phyloP scores from a whole-genome alignment of 1,284 basidiomycete genomes.

The Leccinum colubrinum region DNA sequence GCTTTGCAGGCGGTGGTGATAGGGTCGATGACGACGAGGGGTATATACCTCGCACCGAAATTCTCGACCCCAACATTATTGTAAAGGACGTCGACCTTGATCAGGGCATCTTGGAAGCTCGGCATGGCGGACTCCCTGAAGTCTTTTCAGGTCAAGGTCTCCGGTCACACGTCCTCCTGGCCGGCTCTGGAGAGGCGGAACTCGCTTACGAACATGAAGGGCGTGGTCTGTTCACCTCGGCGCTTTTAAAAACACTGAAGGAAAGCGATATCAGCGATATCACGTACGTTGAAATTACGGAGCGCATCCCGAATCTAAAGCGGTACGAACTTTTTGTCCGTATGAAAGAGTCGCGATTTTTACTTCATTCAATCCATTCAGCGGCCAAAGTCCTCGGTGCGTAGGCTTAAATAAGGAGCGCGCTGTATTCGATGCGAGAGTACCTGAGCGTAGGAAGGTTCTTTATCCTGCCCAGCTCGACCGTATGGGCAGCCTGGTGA shows the following conservation, averaged over 20 bases:
- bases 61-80: slow-evolving; percentile 38
- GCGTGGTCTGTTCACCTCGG: too few species aligned
- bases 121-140: slow-evolving; percentile 18
- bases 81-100: slow-evolving; percentile 41
- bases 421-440: too few species aligned
- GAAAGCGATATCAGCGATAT: too few species aligned
- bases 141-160: slow-evolving; percentile 42
- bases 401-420: too few species aligned
- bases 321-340: too few species aligned
- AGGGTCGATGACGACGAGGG: slow-evolving; percentile 31
- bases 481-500: background rate
- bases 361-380: too few species aligned
- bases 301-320: too few species aligned
- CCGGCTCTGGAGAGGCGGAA: slow-evolving; percentile 34
- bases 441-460: background rate
- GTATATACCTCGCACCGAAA: slow-evolving; percentile 39
- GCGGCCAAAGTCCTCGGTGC: too few species aligned
- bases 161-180: slow-evolving; percentile 7
- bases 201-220: too few species aligned
- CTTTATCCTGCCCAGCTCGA: background rate
- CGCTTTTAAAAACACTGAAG: too few species aligned
- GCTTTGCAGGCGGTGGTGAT: slow-evolving; percentile 45
- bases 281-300: too few species aligned
- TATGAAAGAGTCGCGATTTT: too few species aligned
- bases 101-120: slow-evolving; percentile 43